These are phyloP conservation scores for Russula ochroleuca DNA, from an alignment of 768 basidiomycete species.

Conservation along the genomic window DNA sequence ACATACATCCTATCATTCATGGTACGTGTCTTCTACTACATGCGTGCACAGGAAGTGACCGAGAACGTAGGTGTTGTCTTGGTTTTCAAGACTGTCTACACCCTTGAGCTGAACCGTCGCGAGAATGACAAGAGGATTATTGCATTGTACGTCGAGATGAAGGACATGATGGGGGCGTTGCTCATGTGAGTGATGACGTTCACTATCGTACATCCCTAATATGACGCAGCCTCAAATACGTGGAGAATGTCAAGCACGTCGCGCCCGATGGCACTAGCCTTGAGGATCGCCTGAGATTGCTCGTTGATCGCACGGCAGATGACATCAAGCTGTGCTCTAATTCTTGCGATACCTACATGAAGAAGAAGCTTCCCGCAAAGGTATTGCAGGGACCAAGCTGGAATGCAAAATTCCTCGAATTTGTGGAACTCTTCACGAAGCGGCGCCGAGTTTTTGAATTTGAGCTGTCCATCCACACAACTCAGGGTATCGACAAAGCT, in stretches of 20 bases:
- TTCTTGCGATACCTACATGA: conserved; percentile 34
- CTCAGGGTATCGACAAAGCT: conserved; percentile 16
- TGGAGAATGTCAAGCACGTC: conserved; percentile 32
- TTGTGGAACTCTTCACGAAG: conserved; percentile 29
- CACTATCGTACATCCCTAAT: neutral
- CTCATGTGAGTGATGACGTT: conserved; percentile 6
- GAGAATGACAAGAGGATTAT: conserved; percentile 50
- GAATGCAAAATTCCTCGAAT: conserved; percentile 31
- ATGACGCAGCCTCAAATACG: conserved; percentile 33
- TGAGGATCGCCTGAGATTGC: conserved; percentile 35
- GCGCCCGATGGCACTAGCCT: conserved; percentile 35
- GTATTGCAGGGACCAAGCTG: conserved; percentile 32
- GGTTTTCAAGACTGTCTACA: conserved; percentile 48
- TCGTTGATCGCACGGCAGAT: conserved; percentile 31
- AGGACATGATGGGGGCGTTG: conserved; percentile 41
- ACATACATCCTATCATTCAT: conserved; percentile 32
- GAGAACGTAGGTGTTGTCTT: conserved; percentile 40
- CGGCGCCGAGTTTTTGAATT: conserved; percentile 32
- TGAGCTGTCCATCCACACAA: conserved; percentile 34
- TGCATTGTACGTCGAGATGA: conserved; percentile 47
- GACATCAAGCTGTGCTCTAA: conserved; percentile 36
- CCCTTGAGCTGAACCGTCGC: conserved; percentile 46
- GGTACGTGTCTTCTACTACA: conserved; percentile 22
- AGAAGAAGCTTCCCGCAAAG: conserved; percentile 33
- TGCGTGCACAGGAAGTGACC: neutral